phyloP scores from a whole-genome alignment of 116 monocot species.

The Cymodocea nodosa region DNA sequence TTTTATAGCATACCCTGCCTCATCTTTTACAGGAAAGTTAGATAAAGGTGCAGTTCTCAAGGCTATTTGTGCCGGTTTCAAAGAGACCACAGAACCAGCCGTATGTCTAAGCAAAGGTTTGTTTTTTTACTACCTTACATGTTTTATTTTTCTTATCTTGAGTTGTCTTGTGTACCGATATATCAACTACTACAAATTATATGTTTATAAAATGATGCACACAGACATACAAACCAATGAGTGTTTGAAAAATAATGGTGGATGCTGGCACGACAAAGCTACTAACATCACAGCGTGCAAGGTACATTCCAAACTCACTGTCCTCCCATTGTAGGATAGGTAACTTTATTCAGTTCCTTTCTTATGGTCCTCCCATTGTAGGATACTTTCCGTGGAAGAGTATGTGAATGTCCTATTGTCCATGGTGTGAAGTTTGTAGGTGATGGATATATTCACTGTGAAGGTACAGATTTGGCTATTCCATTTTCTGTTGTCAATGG shows the following conservation, averaged over 20 bases:
- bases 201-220: not conserved
- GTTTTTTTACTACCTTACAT: slow-evolving; percentile 4
- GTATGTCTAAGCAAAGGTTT: slow-evolving; percentile 87
- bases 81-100: slow-evolving; percentile 89
- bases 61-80: slow-evolving; percentile 89
- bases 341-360: not conserved
- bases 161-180: not conserved
- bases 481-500: not conserved
- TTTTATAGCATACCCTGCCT: not conserved
- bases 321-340: too few species aligned
- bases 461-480: slow-evolving; percentile 35
- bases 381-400: slow-evolving; percentile 93
- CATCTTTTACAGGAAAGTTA: slow-evolving; percentile 54
- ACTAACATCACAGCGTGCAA: slow-evolving; percentile 87
- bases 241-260: slow-evolving; percentile 82
- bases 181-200: not conserved
- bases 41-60: slow-evolving; percentile 92
- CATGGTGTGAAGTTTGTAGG: slow-evolving; percentile 83
- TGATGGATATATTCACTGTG: slow-evolving; percentile 86
- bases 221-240: slow-evolving; percentile 71
- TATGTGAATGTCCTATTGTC: slow-evolving; percentile 83
- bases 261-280: slow-evolving; percentile 80
- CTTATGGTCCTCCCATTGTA: not conserved
- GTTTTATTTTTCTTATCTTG: not conserved
- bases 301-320: slow-evolving; percentile 27